A percentile compares a stretch with the other conserved stretches of the same genome.
phyloP scores from a whole-genome alignment of 306 rosid genomes.

The Mimosa bimucronata region DNA sequence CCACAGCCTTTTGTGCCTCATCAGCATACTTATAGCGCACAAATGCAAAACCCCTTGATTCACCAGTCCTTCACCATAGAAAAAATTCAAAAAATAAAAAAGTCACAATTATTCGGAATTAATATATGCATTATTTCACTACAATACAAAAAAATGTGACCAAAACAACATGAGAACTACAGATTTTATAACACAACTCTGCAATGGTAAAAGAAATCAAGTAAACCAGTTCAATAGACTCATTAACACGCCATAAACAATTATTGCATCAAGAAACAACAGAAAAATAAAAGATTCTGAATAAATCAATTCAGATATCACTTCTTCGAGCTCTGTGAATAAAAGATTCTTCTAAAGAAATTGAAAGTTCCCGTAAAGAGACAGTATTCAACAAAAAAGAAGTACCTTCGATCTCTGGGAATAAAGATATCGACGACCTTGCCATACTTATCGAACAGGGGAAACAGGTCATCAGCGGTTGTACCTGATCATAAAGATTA shows the following conservation, averaged over 20 bases:
- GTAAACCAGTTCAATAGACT: background rate
- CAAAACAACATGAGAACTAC: background rate
- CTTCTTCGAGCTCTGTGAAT: background rate
- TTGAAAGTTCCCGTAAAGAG: background rate
- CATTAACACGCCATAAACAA: background rate
- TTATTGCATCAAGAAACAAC: background rate
- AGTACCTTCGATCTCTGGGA: conserved; percentile 86
- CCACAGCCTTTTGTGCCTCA: conserved; percentile 90
- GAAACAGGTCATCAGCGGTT: conserved; percentile 84
- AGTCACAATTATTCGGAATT: background rate
- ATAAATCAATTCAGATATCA: background rate
- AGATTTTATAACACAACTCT: background rate
- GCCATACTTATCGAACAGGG: conserved; percentile 85
- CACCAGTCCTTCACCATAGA: conserved; percentile 66
- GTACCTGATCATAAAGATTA: conserved; percentile 53
- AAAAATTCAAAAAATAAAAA: background rate
- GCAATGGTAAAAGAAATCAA: background rate
- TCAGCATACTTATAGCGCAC: conserved; percentile 93
- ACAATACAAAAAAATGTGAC: background rate
- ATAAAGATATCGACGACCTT: conserved; percentile 92
- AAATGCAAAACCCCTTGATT: conserved; percentile 91
- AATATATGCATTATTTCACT: background rate
- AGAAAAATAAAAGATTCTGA: background rate
- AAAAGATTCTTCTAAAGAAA: background rate
- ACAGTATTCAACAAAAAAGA: background rate